phyloP scores from a whole-genome alignment of 2,329 filamentous ascomycete species.

The Aspergillus terreus region DNA sequence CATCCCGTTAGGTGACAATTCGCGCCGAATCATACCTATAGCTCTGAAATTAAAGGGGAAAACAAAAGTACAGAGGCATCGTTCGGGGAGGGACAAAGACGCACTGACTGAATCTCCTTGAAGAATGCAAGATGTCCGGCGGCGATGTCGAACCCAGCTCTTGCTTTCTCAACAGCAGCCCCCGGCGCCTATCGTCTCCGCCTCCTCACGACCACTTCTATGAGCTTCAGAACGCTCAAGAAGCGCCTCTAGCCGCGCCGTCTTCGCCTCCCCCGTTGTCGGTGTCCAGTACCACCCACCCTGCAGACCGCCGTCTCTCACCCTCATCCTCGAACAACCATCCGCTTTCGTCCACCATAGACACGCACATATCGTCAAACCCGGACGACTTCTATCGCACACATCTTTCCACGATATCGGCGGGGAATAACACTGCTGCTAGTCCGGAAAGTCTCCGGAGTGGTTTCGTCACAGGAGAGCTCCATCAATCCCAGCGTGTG shows the following conservation, averaged over 20 bases:
- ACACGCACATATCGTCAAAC: conserved; percentile 33
- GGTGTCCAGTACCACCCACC: conserved; percentile 18
- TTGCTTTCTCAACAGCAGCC: conserved; percentile 29
- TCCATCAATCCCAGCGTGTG: conserved; percentile 17
- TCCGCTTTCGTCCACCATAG: conserved; percentile 10
- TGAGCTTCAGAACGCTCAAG: conserved; percentile 20
- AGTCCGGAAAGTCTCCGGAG: conserved; percentile 17
- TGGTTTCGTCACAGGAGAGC: conserved; percentile 17
- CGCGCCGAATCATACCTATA: not conserved
- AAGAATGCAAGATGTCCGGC: conserved; percentile 43
- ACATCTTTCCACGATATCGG: conserved; percentile 35
- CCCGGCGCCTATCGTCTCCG: conserved; percentile 30
- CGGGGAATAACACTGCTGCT: conserved; percentile 22
- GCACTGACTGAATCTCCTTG: conserved; percentile 23
- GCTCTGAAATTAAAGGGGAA: conserved; percentile 4
- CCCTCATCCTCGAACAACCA: conserved; percentile 16
- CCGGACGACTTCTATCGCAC: conserved; percentile 52
- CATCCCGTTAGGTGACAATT: conserved; percentile 16
- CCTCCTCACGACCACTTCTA: conserved; percentile 22
- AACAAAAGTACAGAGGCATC: conserved; percentile 3
- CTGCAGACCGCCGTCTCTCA: conserved; percentile 18
- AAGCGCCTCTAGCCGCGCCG: conserved; percentile 27
- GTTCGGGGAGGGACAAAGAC: conserved; percentile 4
- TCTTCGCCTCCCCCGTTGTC: conserved; percentile 14
- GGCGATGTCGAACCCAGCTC: conserved; percentile 39